Evolutionary conservation across 179 eudicot species (phyloP), one percentile per base, ranked within the genome.

Genomic region (Kewa caespitosa): DNA sequence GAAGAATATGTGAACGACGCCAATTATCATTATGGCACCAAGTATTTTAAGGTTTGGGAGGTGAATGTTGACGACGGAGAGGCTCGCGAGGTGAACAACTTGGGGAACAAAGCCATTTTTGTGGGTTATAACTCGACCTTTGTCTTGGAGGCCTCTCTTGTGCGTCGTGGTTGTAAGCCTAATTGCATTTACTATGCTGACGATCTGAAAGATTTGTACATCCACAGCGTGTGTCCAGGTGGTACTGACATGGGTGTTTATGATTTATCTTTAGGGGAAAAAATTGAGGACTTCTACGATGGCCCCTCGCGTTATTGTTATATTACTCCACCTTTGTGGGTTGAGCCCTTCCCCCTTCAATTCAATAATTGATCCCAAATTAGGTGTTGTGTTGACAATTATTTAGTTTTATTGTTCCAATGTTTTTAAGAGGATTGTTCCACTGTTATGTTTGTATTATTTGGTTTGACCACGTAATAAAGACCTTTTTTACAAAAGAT

Each of bases 121-220:
- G 14, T 65, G 28, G 69, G 69, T 37, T 20, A 65, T 42, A 65
- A 65, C 23, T 65, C 69, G 18, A 14, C 43, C 25, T 65, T 65
- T 38, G 33, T 42, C 0, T 31, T 65, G 36, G 37, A 65, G 4
- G 37, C 69, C 36, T 28, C 36, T 36, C 33, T 65, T 10, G n/a
- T 12, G 14, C n/a, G 9, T 65, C 31, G 33, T 33, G 69, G 14
- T 14, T 37, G 42, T 43, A 43, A 43, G 43, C 43, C 69, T 36
- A 65, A 65, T 65, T 36, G 43, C 42, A 65, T 65, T 7, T 65
- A 65, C 69, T 65, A 36, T n/a, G 27, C 37, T 65, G 69, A 23
- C 36, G n/a, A 33, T 36, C 9, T 43, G 50, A 43, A 9, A 43
- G 50, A 43, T n/a, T n/a, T n/a, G n/a, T n/a, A n/a, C n/a, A n/a